phyloP scores from a whole-genome alignment of 2,329 filamentous ascomycete genomes.

The Hypoxylon sp. region DNA sequence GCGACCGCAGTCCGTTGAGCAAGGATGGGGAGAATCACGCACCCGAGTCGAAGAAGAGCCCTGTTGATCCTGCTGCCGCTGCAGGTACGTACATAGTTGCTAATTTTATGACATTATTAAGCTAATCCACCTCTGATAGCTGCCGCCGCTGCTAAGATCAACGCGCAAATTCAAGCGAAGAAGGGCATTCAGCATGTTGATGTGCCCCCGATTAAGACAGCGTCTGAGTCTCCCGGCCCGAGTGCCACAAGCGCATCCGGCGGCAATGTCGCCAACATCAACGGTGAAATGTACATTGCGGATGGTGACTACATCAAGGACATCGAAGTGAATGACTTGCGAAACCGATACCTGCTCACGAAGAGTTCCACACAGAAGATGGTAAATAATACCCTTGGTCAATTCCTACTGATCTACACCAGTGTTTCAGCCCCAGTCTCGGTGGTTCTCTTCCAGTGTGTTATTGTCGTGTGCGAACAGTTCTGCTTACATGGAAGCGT shows the following conservation, averaged over 20 bases:
- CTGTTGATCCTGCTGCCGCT: slow-evolving; percentile 78
- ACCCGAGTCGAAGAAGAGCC: slow-evolving; percentile 60
- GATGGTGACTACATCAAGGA: slow-evolving; percentile 99
- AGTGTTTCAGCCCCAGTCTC: slow-evolving; percentile 57
- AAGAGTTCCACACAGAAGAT: slow-evolving; percentile 98
- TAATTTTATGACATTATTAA: slow-evolving; percentile 7
- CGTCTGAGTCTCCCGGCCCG: slow-evolving; percentile 58
- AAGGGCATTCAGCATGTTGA: slow-evolving; percentile 93
- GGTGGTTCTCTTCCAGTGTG: slow-evolving; percentile 52
- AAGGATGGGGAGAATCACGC: slow-evolving; percentile 57
- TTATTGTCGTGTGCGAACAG: slow-evolving; percentile 66
- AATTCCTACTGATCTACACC: slow-evolving; percentile 73
- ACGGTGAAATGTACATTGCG: slow-evolving; percentile 91
- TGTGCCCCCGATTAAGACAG: slow-evolving; percentile 81
- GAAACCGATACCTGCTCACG: slow-evolving; percentile 96
- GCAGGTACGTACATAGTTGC: slow-evolving; percentile 70
- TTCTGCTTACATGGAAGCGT: slow-evolving; percentile 77
- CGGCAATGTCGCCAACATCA: slow-evolving; percentile 67
- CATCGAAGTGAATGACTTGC: slow-evolving; percentile 97
- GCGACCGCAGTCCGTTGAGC: slow-evolving; percentile 83
- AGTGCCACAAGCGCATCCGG: slow-evolving; percentile 51
- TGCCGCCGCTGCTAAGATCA: slow-evolving; percentile 89
- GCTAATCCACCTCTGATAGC: slow-evolving; percentile 63
- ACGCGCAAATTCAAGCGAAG: slow-evolving; percentile 84
- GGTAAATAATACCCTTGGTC: slow-evolving; percentile 88